These are phyloP conservation scores for Berkeleyomyces rouxiae DNA, from an alignment of 2,329 filamentous ascomycete species.

Conservation along the genomic window DNA sequence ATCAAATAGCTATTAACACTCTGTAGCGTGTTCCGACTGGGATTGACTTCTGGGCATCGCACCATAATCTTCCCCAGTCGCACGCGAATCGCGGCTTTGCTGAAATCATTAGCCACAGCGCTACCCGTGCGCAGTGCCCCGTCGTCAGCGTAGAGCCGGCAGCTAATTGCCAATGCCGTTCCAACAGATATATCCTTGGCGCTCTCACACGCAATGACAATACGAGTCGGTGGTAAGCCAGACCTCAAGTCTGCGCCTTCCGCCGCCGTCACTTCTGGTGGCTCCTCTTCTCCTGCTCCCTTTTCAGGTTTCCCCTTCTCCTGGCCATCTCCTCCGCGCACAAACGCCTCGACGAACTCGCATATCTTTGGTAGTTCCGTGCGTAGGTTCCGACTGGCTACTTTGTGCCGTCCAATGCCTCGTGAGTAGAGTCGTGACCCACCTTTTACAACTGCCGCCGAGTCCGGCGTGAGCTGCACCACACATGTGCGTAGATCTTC, in stretches of 20 bases:
- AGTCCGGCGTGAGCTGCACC: conserved; percentile 23
- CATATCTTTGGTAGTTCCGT: conserved; percentile 47
- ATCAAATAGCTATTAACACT: conserved; percentile 86
- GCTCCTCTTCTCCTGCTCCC: not conserved
- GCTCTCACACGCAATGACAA: conserved; percentile 54
- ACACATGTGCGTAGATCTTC: conserved; percentile 25
- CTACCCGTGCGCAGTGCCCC: conserved; percentile 28
- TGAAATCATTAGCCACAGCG: conserved; percentile 26
- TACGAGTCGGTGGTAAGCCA: not conserved
- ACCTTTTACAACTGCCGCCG: conserved; percentile 30
- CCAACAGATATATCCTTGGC: conserved; percentile 72
- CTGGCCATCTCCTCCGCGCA: not conserved
- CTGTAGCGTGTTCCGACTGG: conserved; percentile 70
- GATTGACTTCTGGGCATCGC: conserved; percentile 62
- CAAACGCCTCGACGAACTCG: conserved; percentile 29
- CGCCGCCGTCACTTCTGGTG: too few relatives aligned
- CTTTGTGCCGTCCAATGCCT: conserved; percentile 53
- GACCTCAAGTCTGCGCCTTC: not conserved
- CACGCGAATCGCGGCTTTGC: conserved; percentile 62
- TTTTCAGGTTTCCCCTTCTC: not conserved
- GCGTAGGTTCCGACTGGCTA: conserved; percentile 71
- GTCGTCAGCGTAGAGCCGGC: conserved; percentile 50
- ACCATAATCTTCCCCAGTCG: conserved; percentile 71
- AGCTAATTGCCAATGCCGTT: conserved; percentile 57
- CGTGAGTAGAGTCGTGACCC: conserved; percentile 23